Base-by-base conservation (phyloP, 768 basidiomycete genomes). In the Phylloporus arenicola region DNA sequence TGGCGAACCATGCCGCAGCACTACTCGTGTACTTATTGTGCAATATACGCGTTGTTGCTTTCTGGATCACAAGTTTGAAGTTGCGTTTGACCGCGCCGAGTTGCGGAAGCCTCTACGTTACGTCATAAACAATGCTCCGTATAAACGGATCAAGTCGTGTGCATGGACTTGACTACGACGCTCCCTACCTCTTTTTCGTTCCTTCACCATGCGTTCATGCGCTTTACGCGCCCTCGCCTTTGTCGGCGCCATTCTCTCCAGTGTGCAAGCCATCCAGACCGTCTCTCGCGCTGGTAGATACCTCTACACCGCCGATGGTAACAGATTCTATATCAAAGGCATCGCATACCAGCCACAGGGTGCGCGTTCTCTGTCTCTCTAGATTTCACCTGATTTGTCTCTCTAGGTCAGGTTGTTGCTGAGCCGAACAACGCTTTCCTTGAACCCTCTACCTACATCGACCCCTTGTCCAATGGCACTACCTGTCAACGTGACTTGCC, bases 271-370 rank as follows among this genome's bases (percentile, higher is more conserved):
- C 50, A 74, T 93, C 39, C 75, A 81, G 30, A 75, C 78, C 49
- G 76, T 96, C 58, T 74, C 84, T 34, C 78, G 89, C 39, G 64
- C 72, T 25, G 92, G 89, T 30, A 80, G 81, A 61, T 95, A 92
- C 65, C 82, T 95, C 38, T 95, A 92, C 69, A 78, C 78, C 35
- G 77, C 77, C 4, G 78, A 81, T 44, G 89, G 90, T 3, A 82
- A 64, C 34, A 72, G 93, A 47, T 95, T 94, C 70, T 93, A 83
- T 70, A 86, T 96, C 70, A 91, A 89, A 68, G 90, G 89, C 47
- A 70, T 92, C 48, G 87, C 88, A 11, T 92, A 92, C 68, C 89
- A 92, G 65, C 75, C 79, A 53, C 88, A 92, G 70, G 91, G 92
- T 82, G 50, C 45, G 67, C 52, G 4, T 27, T 17, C 27, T 17